These are phyloP conservation scores for Vigna trinervia DNA, from an alignment of 306 rosid genomes.

Conservation along the genomic window DNA sequence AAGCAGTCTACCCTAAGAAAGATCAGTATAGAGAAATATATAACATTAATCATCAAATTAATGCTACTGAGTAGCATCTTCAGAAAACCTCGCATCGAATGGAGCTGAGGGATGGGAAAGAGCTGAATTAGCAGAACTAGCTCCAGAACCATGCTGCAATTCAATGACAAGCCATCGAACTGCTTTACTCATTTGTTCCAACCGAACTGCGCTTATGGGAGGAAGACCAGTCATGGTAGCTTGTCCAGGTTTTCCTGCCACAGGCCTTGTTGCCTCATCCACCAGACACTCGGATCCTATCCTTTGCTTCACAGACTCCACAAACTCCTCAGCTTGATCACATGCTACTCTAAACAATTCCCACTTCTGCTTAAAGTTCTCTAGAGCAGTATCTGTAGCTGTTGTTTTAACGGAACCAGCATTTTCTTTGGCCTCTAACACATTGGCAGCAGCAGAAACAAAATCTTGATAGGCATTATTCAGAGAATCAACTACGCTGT, in stretches of 20 bases:
- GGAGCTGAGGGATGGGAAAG: slow-evolving; percentile 70
- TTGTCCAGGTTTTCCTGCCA: slow-evolving; percentile 61
- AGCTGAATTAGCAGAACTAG: slow-evolving; percentile 58
- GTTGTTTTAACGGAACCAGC: slow-evolving; percentile 59
- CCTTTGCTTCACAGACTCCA: slow-evolving; percentile 83
- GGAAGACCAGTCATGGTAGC: slow-evolving; percentile 61
- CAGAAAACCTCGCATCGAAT: slow-evolving; percentile 72
- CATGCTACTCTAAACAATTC: slow-evolving; percentile 79
- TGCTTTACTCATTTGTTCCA: slow-evolving; percentile 89
- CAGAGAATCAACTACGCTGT: slow-evolving; percentile 67
- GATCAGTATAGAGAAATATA: neutral
- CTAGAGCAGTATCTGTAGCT: slow-evolving; percentile 69
- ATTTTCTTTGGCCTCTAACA: slow-evolving; percentile 66
- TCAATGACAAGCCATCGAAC: slow-evolving; percentile 82
- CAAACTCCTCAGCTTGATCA: slow-evolving; percentile 86
- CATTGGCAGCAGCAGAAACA: slow-evolving; percentile 70
- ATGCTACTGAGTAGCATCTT: slow-evolving; percentile 73
- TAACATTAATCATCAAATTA: slow-evolving; percentile 16
- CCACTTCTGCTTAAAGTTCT: slow-evolving; percentile 81
- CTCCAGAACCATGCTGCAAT: slow-evolving; percentile 76
- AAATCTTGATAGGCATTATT: slow-evolving; percentile 74
- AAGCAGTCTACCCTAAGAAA: neutral
- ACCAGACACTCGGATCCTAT: slow-evolving; percentile 83
- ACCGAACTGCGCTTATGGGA: slow-evolving; percentile 72
- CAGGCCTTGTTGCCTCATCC: slow-evolving; percentile 83